Conservation (phyloP, 1,284 basidiomycete genomes). For the Marasmius fiardii region DNA sequence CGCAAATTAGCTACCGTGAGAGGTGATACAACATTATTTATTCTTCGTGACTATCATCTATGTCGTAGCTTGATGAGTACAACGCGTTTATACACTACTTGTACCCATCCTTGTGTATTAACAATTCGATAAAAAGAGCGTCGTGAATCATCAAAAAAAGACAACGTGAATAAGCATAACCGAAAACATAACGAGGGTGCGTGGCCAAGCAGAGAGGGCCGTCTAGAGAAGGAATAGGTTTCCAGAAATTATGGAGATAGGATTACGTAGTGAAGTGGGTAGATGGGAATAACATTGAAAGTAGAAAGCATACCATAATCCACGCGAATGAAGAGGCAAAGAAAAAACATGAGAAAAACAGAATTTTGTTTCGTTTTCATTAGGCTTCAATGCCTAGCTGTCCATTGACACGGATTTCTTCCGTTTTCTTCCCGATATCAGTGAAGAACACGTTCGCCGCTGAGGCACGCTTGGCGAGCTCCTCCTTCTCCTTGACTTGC, state of each 20-base stretch:
- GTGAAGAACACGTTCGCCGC: constrained; percentile 76
- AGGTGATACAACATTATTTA: not conserved
- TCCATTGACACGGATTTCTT: constrained; percentile 46
- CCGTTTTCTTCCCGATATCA: constrained; percentile 55
- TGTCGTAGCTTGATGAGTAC: not conserved
- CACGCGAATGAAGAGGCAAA: not conserved
- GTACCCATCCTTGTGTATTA: not conserved
- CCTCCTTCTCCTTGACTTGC: constrained; percentile 81
- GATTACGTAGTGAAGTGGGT: not conserved
- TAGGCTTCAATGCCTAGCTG: constrained; percentile 18
- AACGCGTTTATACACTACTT: not conserved
- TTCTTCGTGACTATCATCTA: not conserved
- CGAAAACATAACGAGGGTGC: constrained; percentile 1
- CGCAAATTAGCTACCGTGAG: not conserved
- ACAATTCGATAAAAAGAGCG: not conserved
- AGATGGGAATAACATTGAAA: not conserved
- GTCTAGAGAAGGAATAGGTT: not conserved
- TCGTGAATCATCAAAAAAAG: not conserved
- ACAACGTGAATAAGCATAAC: constrained; percentile 1
- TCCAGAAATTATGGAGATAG: not conserved
- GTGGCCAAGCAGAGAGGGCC: not conserved
- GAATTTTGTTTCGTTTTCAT: not conserved
- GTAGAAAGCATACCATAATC: not conserved
- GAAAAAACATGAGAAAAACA: not conserved
- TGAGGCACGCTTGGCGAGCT: constrained; percentile 62